Evolutionary conservation across 371 early-diverging fungal genomes (phyloP).

Genomic region (Phascolomyces articulosus): DNA sequence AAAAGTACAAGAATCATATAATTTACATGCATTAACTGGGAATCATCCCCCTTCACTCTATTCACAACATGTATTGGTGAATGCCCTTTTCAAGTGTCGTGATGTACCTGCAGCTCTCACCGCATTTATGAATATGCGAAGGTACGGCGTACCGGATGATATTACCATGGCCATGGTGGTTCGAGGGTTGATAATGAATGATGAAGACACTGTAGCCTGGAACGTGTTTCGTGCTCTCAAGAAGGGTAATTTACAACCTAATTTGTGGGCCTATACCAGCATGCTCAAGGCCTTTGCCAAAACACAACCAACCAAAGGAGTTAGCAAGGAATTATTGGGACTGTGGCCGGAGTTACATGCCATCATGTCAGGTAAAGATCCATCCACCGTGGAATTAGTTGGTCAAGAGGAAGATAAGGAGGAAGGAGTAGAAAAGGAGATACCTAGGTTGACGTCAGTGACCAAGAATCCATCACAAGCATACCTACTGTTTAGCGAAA

Average conservation of each 20-base stretch:
- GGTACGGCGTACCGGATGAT: slow-evolving; percentile 36
- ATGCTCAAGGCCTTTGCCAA: slow-evolving; percentile 33
- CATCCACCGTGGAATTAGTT: neutral
- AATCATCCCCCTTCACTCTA: neutral
- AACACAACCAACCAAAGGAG: slow-evolving; percentile 3
- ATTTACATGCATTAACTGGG: slow-evolving; percentile 13
- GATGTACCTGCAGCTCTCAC: slow-evolving; percentile 42
- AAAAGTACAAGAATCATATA: slow-evolving; percentile 23
- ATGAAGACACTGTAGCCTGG: slow-evolving; percentile 42
- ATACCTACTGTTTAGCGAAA: slow-evolving; percentile 31
- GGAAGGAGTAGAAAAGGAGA: neutral
- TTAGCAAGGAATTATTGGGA: neutral
- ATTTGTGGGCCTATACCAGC: slow-evolving; percentile 36
- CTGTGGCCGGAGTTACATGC: slow-evolving; percentile 13
- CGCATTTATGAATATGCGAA: slow-evolving; percentile 37
- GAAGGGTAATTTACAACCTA: slow-evolving; percentile 31
- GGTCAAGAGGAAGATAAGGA: too few relatives aligned
- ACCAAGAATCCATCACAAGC: slow-evolving; percentile 15
- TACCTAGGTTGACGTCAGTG: neutral
- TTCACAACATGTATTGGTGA: slow-evolving; percentile 29
- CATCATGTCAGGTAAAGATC: neutral
- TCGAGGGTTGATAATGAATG: slow-evolving; percentile 39
- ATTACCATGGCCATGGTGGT: slow-evolving; percentile 48
- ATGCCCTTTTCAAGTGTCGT: slow-evolving; percentile 47
- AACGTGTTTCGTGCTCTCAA: slow-evolving; percentile 36